Base-by-base conservation (phyloP, 176 grass and related monocot genomes). In the Oryza glumipatula region DNA sequence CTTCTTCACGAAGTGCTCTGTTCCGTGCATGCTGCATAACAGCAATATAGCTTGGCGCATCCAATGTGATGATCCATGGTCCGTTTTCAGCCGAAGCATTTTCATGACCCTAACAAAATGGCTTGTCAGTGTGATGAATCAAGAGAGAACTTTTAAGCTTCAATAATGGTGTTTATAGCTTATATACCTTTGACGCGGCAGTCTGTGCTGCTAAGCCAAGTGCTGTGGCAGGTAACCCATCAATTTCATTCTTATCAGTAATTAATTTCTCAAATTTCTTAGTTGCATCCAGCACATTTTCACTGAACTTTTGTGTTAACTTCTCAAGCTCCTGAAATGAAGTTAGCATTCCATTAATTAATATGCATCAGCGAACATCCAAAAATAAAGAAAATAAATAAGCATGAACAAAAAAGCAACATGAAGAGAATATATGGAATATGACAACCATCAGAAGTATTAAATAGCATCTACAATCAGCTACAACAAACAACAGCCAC, bases 1-100 rank as follows among this genome's bases (percentile, higher is more conserved):
- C 90, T 88, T 98, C 93, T 89, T 98, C 93, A 68, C 96, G 91
- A 15, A 98, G 92, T 78, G 83, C 73, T 65, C 93, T 94, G 54
- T 94, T 98, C 48, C 76, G 75, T 70, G 93, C 93, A 92, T 98
- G 96, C 88, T 92, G 96, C 96, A 98, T 98, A 81, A 98, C 89
- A 85, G 96, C 81, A 48, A 87, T 79, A 82, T 86, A 98, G 52
- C 93, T 98, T 36, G 96, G 96, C 77, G 88, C 91, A 73, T 98
- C 96, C 82, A 98, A 78, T 64, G 96, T 95, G 46, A 98, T 95
- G 15, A 98, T 75, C 96, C 96, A 95, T 78, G 96, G 96, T 83
- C 96, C 96, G 74, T 89, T 88, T 81, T 98, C 93, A 84, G 96
- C 89, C 35, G 93, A 75, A 78, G 96, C 93, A 94, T 92, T 95